Evolutionary conservation across 768 basidiomycete species (phyloP), one percentile per base, ranked within the genome.

Genomic region (Cystobasidium tubakii): DNA sequence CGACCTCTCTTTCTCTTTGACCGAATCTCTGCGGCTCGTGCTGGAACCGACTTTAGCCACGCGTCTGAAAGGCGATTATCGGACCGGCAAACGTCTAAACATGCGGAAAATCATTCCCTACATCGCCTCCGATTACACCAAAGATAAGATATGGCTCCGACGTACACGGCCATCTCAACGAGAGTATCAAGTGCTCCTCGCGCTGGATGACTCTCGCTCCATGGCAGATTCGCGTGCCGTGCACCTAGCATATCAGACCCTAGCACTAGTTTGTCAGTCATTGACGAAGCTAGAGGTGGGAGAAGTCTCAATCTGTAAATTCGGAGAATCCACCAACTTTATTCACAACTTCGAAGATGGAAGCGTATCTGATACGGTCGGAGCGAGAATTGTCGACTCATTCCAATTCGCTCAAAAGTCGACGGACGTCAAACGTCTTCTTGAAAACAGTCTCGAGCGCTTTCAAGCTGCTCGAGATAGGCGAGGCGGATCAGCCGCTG

Each of bases 31-130:
- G 21, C 90, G 96, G 29, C 89, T 98, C 39, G 95, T 98, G 80
- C 86, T 99, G 43, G 93, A 94, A 76, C 96, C 96, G 0, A 98
- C 95, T 0, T 84, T 90, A 62, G 92, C 96, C 4, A 96, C 95
- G 6, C 87, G 96, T 25, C 84, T 99, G 54, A 89, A 90, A 82
- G 96, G 96, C 44, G 96, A 98, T 83, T 99, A 96, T 81, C 90
- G 94, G 34, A 94, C 91, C 0, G 96, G 96, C 66, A 99, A 99
- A 82, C 86, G 95, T 23, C 86, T 99, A 34, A 98, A 98, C 82
- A 97, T 98, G 95, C 92, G 94, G 81, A 94, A 94, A 82, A 92
- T 98, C 81, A 94, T 99, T 75, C 88, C 90, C 1, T 98, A 95
- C 84, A 94, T 99, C 75, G 95, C 96, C 42, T 91, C 90, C 82